Evolutionary conservation across 169 alveolate species (phyloP), one percentile per base, ranked within the genome.

Genomic region (Plasmodium adleri): DNA sequence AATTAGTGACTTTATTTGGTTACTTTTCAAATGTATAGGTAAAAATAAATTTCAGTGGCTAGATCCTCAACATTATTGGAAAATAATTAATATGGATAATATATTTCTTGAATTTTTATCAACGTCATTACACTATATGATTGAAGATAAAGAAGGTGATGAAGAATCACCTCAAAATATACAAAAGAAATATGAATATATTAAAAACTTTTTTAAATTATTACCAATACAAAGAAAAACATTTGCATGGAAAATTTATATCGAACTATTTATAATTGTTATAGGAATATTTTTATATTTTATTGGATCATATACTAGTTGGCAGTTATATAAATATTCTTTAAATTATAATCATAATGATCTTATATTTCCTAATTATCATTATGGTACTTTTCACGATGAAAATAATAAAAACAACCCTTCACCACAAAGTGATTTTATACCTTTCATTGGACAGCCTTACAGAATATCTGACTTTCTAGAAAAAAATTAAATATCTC

Each of bases 1-100:
- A n/a, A 80, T 80, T 80, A 80, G 56, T 10, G 83, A 80, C 32
- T 80, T 68, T 12, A 80, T 80, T 67, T 80, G 90, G 90, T 45
- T 80, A 68, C 83, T 80, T n/a, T 80, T 80, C 45, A 80, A 80
- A 72, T 80, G 90, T 80, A 80, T 67, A 52, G 90, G 90, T 15
- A 63, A 80, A 50, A 80, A 80, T 45, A 32, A 63, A 72, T 80
- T 80, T 67, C 67, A 80, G 49, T 80, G 90, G 90, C 6, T 80
- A 26, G 83, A 80, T 72, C 76, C 90, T 15, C 59, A 80, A 72
- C 63, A 80, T 28, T 80, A 80, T 49, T 80, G 90, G 90, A 80
- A 80, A 63, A 80, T 80, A 52, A 80, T 80, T 4, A 80, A 80
- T 43, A 72, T 26, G 47, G 90, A 80, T 7, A 80, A 80, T 60